These are phyloP conservation scores for Candida golubevii DNA, from an alignment of 805 yeast species.

Conservation along the genomic window DNA sequence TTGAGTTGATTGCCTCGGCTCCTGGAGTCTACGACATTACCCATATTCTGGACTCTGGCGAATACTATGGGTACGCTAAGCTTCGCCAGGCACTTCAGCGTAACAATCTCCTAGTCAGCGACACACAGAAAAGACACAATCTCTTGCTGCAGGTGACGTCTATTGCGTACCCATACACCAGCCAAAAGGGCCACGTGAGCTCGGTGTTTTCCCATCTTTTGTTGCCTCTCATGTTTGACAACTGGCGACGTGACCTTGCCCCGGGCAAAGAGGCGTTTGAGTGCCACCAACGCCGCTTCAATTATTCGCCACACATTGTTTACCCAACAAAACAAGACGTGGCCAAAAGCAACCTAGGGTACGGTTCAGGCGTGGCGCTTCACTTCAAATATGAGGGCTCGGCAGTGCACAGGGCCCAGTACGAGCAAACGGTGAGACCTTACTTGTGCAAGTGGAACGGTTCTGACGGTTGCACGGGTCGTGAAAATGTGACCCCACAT, in stretches of 20 bases:
- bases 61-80: conserved; percentile 46
- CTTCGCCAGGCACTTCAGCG: conserved; percentile 38
- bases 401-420: conserved; percentile 29
- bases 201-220: conserved; percentile 47
- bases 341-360: conserved; percentile 40
- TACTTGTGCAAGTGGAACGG: conserved; percentile 45
- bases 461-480: conserved; percentile 20
- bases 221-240: conserved; percentile 40
- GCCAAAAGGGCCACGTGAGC: conserved; percentile 20
- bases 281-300: conserved; percentile 21
- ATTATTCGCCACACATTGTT: conserved; percentile 34
- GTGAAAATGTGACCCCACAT: conserved; percentile 52
- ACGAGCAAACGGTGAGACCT: conserved; percentile 36
- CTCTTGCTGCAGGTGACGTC: conserved; percentile 46
- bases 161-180: conserved; percentile 42
- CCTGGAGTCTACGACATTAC: conserved; percentile 36
- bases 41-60: conserved; percentile 10
- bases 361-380: conserved; percentile 45
- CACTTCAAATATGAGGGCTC: conserved; percentile 39
- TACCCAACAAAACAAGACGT: conserved; percentile 45
- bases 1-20: conserved; percentile 52
- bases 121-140: conserved; percentile 19
- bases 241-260: conserved; percentile 18
- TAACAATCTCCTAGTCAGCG: conserved; percentile 26
- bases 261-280: conserved; percentile 24